Evolutionary conservation across 805 yeast species (phyloP).

Genomic region (Metschnikowia arizonensis): DNA sequence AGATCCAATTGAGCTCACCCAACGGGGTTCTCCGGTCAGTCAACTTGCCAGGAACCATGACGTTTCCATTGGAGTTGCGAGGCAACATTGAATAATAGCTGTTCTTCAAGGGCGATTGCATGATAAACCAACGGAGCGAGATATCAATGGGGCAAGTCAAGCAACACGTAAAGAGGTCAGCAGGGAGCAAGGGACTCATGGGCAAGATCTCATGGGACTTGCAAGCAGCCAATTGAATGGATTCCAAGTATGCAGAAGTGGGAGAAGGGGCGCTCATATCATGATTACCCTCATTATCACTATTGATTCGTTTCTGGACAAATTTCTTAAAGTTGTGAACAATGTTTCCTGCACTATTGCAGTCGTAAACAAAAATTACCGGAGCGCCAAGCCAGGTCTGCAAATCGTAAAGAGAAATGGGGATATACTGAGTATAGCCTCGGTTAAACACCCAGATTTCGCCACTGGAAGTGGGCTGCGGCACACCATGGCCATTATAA

Average conservation of each 20-base stretch:
- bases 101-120: conserved; percentile 67
- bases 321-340: conserved; percentile 84
- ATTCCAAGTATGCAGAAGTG: conserved; percentile 69
- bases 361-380: conserved; percentile 89
- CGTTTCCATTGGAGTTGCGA: conserved; percentile 47
- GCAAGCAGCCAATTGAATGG: conserved; percentile 93
- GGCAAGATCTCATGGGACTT: conserved; percentile 80
- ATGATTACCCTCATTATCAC: conserved; percentile 64
- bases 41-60: conserved; percentile 82
- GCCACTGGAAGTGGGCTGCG: conserved; percentile 92
- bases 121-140: conserved; percentile 84
- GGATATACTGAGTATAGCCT: conserved; percentile 96
- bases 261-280: conserved; percentile 56
- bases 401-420: conserved; percentile 88
- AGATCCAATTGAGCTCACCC: conserved; percentile 96
- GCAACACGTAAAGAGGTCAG: conserved; percentile 93
- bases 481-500: conserved; percentile 98
- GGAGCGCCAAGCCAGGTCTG: conserved; percentile 99
- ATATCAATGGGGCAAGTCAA: conserved; percentile 94
- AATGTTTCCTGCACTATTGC: conserved; percentile 91
- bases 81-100: conserved; percentile 47
- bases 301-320: conserved; percentile 84
- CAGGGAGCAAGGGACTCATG: conserved; percentile 92
- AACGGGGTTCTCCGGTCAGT: conserved; percentile 93
- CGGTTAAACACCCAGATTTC: conserved; percentile 98